Evolutionary conservation across 1,284 basidiomycete species (phyloP), one percentile per base, ranked within the genome.

Genomic region (Microbotryum silenes-acaulis): DNA sequence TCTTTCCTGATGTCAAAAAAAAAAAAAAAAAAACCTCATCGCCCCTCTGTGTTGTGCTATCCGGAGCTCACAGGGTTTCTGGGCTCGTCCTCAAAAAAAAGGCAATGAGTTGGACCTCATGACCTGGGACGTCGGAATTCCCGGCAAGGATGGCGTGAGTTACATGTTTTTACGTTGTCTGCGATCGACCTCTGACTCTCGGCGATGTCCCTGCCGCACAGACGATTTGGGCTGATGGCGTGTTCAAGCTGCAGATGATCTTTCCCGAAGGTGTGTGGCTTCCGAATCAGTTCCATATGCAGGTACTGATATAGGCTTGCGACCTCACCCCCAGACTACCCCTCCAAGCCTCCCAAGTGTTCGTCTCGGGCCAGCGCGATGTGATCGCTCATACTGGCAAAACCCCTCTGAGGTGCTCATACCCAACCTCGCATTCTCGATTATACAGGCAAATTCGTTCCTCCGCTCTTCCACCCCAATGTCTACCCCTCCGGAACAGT

Each of bases 401-500:
- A 23, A 51, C 14, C 21, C 47, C 14, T 33, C 49, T 45, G 16
- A 55, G 21, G 8, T 42, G 37, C 37, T 42, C 37, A 42, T 42
- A 42, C 37, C 37, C 37, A 42, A 4, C 21, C 37, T 63, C 52
- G 12, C 25, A 37, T 20, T 52, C 27, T 63, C 37, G n/a, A 53
- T 44, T 21, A 23, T 62, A 49, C 75, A 96, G 92, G 91, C 80
- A 97, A 97, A 83, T 98, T 98, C 78, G 82, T 85, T 1, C 94
- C 96, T 2, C 89, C 94, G 31, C 80, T 97, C 55, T 98, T 97
- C 79, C 94, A 98, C 76, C 94, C 94, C 31, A 99, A 99, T 75
- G 92, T 98, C 57, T 99, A 97, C 76, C 96, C 96, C 0, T 97
- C 92, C 20, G 96, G 96, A 29, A 99, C 96, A 23, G 93, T 98